phyloP scores from a whole-genome alignment of 371 early-diverging fungal genomes.

The Rhizopus arrhizus region DNA sequence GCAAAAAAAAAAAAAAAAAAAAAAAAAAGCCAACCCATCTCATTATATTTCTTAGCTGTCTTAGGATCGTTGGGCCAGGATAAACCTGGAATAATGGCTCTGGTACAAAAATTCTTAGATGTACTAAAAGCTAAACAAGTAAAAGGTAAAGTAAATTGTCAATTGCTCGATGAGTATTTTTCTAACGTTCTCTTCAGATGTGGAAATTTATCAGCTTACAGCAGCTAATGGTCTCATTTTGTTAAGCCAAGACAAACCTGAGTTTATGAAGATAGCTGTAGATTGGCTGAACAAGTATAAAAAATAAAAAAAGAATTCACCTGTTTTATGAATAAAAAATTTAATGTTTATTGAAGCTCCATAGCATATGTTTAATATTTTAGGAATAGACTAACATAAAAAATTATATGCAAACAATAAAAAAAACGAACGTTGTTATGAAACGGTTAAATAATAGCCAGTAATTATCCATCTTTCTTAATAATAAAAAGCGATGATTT shows the following conservation, averaged over 20 bases:
- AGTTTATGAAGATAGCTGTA: background rate
- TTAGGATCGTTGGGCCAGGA: background rate
- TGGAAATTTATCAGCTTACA: background rate
- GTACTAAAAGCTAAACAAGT: background rate
- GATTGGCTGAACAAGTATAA: background rate
- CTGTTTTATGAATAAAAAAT: background rate
- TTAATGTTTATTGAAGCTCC: no score
- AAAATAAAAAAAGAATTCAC: background rate
- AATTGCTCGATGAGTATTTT: no score
- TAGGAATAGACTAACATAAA: no score
- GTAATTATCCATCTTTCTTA: no score
- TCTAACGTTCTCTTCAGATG: background rate
- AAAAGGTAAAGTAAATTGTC: no score
- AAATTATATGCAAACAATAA: no score
- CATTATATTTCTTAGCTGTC: background rate
- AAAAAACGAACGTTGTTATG: no score
- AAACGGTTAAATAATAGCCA: no score
- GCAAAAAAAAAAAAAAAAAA: background rate
- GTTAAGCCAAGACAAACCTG: background rate
- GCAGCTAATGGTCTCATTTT: background rate
- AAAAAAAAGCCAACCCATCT: background rate
- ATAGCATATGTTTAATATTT: no score
- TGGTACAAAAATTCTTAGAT: background rate
- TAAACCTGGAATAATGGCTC: background rate
- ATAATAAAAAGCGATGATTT: no score